Percentiles rank a stretch among this genome's conserved stretches.
Evolutionary conservation across 1,284 basidiomycete genomes (phyloP).

Genomic region (Pascua guehoae): DNA sequence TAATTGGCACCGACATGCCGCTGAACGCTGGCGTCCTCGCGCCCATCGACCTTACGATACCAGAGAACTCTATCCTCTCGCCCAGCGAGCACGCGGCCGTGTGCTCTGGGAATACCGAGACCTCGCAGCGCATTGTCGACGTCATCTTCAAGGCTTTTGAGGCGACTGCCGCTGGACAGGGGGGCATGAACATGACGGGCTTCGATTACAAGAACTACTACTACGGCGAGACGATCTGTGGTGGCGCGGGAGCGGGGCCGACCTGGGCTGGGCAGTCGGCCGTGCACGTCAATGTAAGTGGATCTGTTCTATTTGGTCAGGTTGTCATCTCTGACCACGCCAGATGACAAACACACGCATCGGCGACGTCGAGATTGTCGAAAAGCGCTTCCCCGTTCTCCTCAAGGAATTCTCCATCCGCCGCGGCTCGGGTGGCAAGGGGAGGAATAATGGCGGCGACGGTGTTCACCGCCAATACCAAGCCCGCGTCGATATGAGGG

Average conservation of each 20-base stretch:
- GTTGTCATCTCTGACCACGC: constrained; percentile 53
- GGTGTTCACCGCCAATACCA: constrained; percentile 85
- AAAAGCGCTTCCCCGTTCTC: constrained; percentile 67
- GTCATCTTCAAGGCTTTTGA: constrained; percentile 89
- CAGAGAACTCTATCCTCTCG: constrained; percentile 69
- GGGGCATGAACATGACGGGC: constrained; percentile 60
- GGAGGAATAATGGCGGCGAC: constrained; percentile 76
- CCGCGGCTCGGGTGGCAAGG: constrained; percentile 69
- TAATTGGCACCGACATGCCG: constrained; percentile 66
- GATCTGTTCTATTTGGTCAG: constrained; percentile 14
- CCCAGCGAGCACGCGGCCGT: constrained; percentile 85
- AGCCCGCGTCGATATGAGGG: constrained; percentile 81
- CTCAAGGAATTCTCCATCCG: constrained; percentile 77
- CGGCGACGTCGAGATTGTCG: constrained; percentile 63
- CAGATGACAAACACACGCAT: constrained; percentile 89
- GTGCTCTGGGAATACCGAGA: constrained; percentile 68
- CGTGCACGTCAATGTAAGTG: constrained; percentile 7
- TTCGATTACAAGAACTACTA: neutral
- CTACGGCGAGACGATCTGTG: constrained; percentile 57
- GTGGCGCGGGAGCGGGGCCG: constrained; percentile 87
- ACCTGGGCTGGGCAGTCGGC: constrained; percentile 81
- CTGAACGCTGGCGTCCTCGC: constrained; percentile 88
- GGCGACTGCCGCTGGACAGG: constrained; percentile 88
- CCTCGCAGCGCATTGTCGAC: constrained; percentile 88
- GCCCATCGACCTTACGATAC: constrained; percentile 64